Conservation (phyloP, 2,329 filamentous ascomycete genomes). For the Colletotrichum eremochloae region DNA sequence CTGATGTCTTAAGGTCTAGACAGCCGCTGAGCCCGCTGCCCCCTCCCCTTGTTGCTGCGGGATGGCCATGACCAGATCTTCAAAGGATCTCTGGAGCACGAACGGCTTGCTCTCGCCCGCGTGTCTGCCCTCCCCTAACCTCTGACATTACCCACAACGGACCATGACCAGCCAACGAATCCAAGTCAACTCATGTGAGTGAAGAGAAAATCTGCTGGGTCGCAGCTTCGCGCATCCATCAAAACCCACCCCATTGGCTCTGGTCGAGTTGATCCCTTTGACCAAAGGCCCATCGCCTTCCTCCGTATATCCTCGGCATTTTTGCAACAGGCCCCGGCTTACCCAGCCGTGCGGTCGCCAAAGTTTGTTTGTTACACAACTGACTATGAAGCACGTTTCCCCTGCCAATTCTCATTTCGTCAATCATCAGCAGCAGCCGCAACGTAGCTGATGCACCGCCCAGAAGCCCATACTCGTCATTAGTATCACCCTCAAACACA, state of each 20-base stretch:
- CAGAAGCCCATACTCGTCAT: background rate
- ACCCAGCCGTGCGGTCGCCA: slow-evolving; percentile 18
- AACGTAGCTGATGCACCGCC: slow-evolving; percentile 5
- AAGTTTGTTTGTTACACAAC: slow-evolving; percentile 23
- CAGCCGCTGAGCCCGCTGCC: background rate
- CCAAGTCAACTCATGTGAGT: background rate
- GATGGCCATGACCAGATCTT: slow-evolving; percentile 27
- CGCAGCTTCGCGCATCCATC: background rate
- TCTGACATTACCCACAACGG: slow-evolving; percentile 2
- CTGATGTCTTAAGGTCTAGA: slow-evolving; percentile 31
- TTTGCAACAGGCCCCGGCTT: background rate
- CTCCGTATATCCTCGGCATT: too few relatives aligned
- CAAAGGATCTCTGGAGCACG: background rate
- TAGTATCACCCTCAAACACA: background rate
- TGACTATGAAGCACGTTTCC: slow-evolving; percentile 23
- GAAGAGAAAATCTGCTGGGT: background rate
- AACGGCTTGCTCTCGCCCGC: slow-evolving; percentile 10
- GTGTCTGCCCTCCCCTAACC: background rate
- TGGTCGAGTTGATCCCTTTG: background rate
- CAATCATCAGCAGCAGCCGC: background rate
- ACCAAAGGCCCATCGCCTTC: background rate
- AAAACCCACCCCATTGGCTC: background rate
- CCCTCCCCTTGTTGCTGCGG: slow-evolving; percentile 3
- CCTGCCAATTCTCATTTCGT: slow-evolving; percentile 17
- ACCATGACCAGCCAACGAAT: background rate